Evolutionary conservation across 352 stramenopile species (phyloP), one percentile per base, ranked within the genome.

Genomic region (Aphanomyces astaci): DNA sequence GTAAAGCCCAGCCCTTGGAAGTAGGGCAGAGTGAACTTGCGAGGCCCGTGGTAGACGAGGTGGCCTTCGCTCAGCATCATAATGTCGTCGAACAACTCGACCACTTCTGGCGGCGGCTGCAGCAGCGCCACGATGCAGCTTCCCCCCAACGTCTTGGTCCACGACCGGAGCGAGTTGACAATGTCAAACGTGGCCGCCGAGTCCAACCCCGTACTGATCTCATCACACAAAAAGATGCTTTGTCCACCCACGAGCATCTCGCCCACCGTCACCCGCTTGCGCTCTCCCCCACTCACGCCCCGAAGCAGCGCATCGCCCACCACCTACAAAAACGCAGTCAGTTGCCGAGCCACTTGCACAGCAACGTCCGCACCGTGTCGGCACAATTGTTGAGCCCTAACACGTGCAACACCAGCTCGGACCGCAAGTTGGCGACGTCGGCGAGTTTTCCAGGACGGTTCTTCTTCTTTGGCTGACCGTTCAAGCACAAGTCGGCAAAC

Each of bases 181-280:
- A 99, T 98, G 54, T 98, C 95, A 70, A 84, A 97, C 1, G 91
- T 96, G 30, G 92, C 96, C 1, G 90, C 86, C 66, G 80, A 86
- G 77, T 98, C 93, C 24, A 98, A 79, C 31, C 95, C 95, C 33
- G 92, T 98, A 43, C 80, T 94, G 66, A 98, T 97, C 73, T 96
- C 87, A 71, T 98, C 93, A 73, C 80, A 88, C 45, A 95, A 80
- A 53, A 94, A 80, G 19, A 98, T 73, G 48, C 78, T 87, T 70
- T 86, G 76, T 11, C 76, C 75, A 52, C 78, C 76, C 22, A 92
- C 78, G 15, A 96, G 77, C 78, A 98, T 97, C 74, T 98, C 95
- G 19, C 90, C 93, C 1, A 96, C 73, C 0, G 91, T 97, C 17
- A 97, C 89, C 64, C 94, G 83, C 32, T 89, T 79, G 49, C 87